A percentile compares a stretch with the other conserved stretches of the same genome.
Evolutionary conservation across 805 yeast genomes (phyloP).

Genomic region (Nakazawaea wyomingensis): DNA sequence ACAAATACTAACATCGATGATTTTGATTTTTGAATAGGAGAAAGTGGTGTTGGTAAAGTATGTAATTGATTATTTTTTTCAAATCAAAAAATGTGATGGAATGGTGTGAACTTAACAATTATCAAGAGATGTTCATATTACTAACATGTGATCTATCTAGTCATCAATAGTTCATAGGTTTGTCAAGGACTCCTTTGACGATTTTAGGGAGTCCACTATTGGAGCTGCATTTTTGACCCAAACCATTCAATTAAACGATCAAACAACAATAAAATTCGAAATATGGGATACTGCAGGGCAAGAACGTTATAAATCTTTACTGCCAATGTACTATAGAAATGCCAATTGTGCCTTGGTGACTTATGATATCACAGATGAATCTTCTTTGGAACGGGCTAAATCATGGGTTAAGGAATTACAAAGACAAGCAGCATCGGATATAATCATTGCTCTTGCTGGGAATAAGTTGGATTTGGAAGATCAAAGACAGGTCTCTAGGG

Average conservation of each 20-base stretch:
- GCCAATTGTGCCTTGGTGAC: constrained; percentile 79
- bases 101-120: background rate
- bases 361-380: constrained; percentile 64
- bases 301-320: constrained; percentile 69
- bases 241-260: constrained; percentile 48
- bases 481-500: constrained; percentile 39
- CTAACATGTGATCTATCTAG: constrained; percentile 10
- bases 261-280: constrained; percentile 61
- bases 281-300: constrained; percentile 90
- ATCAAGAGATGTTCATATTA: background rate
- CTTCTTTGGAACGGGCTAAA: constrained; percentile 66
- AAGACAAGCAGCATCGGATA: constrained; percentile 69
- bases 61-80: background rate
- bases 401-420: constrained; percentile 77
- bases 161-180: constrained; percentile 64
- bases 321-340: constrained; percentile 80
- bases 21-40: constrained; percentile 35
- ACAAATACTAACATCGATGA: too few species aligned
- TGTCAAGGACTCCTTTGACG: constrained; percentile 69
- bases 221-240: constrained; percentile 84
- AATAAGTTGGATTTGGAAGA: constrained; percentile 60
- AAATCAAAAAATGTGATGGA: too few species aligned
- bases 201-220: constrained; percentile 70
- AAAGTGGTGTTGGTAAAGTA: constrained; percentile 62
- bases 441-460: constrained; percentile 82